A percentile compares a stretch with the other conserved stretches of the same genome.
Evolutionary conservation across 768 basidiomycete species (phyloP).

Genomic region (Lentinus brumalis): DNA sequence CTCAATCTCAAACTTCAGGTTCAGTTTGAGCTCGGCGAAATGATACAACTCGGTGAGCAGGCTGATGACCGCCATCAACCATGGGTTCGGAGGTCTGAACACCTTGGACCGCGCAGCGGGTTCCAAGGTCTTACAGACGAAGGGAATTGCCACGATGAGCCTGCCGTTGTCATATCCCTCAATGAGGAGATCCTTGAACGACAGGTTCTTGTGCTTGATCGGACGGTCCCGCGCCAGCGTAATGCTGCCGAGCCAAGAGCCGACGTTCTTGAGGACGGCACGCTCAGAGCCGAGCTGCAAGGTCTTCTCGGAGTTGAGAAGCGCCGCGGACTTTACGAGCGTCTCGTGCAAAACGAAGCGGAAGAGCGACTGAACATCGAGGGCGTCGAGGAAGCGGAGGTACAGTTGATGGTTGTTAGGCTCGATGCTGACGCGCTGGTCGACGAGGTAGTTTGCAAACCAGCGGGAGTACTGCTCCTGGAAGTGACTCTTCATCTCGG

Average conservation of each 20-base stretch:
- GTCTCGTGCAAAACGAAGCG: slow-evolving; percentile 93
- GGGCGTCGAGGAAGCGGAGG: slow-evolving; percentile 86
- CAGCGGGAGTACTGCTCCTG: slow-evolving; percentile 84
- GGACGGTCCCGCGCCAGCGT: slow-evolving; percentile 92
- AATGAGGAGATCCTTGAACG: slow-evolving; percentile 96
- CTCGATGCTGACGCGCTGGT: slow-evolving; percentile 93
- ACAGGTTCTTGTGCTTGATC: slow-evolving; percentile 89
- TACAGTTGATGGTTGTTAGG: slow-evolving; percentile 97
- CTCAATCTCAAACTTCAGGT: slow-evolving; percentile 98
- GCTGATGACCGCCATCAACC: slow-evolving; percentile 95
- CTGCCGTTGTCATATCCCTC: slow-evolving; percentile 94
- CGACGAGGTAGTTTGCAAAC: slow-evolving; percentile 98
- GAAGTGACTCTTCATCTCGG: slow-evolving; percentile 85
- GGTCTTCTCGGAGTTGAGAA: slow-evolving; percentile 92
- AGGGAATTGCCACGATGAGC: slow-evolving; percentile 92
- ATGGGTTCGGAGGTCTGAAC: slow-evolving; percentile 96
- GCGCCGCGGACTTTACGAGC: slow-evolving; percentile 76
- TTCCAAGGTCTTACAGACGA: slow-evolving; percentile 96
- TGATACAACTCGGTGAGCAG: slow-evolving; percentile 96
- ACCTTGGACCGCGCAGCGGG: slow-evolving; percentile 87
- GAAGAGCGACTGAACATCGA: slow-evolving; percentile 66
- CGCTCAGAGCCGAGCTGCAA: slow-evolving; percentile 85
- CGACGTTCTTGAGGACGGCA: slow-evolving; percentile 88
- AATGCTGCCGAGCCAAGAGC: slow-evolving; percentile 90
- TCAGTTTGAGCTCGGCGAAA: slow-evolving; percentile 93